These are phyloP conservation scores for Oryza longistaminata DNA, from an alignment of 176 grass and related monocot species.

Conservation along the genomic window DNA sequence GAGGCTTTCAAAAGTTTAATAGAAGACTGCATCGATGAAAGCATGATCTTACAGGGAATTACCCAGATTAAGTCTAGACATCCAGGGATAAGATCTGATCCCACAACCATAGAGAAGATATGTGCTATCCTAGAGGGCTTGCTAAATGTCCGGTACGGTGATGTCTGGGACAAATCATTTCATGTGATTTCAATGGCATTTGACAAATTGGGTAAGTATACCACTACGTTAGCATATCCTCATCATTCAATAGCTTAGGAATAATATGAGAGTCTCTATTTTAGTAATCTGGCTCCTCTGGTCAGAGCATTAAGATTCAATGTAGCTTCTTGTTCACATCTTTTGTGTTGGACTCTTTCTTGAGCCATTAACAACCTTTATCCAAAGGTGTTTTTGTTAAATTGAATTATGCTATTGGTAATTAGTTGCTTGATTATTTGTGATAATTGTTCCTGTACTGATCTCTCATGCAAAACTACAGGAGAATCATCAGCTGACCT, in stretches of 20 bases:
- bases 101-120: constrained; percentile 87
- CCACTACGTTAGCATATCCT: constrained; percentile 8
- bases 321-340: constrained; percentile 7
- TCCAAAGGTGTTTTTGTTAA: constrained; percentile 18
- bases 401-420: not conserved
- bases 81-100: constrained; percentile 52
- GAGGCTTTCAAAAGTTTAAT: constrained; percentile 77
- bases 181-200: constrained; percentile 68
- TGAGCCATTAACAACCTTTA: not conserved
- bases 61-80: constrained; percentile 70
- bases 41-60: constrained; percentile 67
- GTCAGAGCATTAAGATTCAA: not conserved
- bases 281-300: constrained; percentile 11
- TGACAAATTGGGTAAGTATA: constrained; percentile 64
- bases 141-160: constrained; percentile 65
- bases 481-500: constrained; percentile 71
- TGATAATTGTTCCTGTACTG: constrained; percentile 23
- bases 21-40: constrained; percentile 68
- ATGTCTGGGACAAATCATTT: constrained; percentile 93
- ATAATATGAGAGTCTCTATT: not conserved
- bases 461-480: constrained; percentile 47
- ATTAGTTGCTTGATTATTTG: not conserved
- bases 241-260: not conserved
- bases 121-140: constrained; percentile 78
- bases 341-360: not conserved